Base-by-base conservation (phyloP, 768 basidiomycete genomes). In the Paxillus involutus region DNA sequence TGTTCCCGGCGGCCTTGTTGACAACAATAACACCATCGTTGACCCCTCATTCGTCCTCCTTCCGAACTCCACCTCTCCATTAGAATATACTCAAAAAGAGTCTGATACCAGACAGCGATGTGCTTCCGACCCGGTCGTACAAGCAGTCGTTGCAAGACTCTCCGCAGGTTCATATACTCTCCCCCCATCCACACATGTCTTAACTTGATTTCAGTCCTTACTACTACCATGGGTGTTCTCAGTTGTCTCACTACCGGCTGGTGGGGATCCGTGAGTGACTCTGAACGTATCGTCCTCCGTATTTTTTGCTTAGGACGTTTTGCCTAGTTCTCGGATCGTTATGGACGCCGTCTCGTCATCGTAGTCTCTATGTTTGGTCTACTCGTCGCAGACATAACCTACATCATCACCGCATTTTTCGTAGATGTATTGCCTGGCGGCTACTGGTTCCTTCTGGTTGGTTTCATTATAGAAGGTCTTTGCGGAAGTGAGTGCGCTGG, bases 191-290 rank as follows among this genome's bases (percentile, higher is more conserved):
- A 49, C 2, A 12, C 47, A n/a, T 50, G 14, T 45, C 37, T 58
- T 6, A 56, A 49, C 30, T 19, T 52, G n/a, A 21, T 13, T 14
- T 2, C 59, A 91, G 88, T 79, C 19, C 84, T 89, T 64, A 70
- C 81, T 0, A 75, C 85, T 3, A 74, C 79, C 9, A 83, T 82
- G 73, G 94, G 94, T 9, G 68, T 91, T 47, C 73, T 96, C 33
- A 79, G 83, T 32, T 89, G 89, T 57, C 63, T 94, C 33, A 93
- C 91, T 3, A 85, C 87, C 12, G 90, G 82, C 3, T 94, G 85
- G 82, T 96, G 94, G 94, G 88, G 89, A 51, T 79, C 86, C 49
- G 88, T 89, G 69, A 68, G 86, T 75, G 52, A 46, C 33, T 54
- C 30, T 16, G 44, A 47, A 39, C n/a, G 52, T 32, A 8, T 21